phyloP scores from a whole-genome alignment of 2,329 filamentous ascomycete species.

The Thielaviopsis musarum region DNA sequence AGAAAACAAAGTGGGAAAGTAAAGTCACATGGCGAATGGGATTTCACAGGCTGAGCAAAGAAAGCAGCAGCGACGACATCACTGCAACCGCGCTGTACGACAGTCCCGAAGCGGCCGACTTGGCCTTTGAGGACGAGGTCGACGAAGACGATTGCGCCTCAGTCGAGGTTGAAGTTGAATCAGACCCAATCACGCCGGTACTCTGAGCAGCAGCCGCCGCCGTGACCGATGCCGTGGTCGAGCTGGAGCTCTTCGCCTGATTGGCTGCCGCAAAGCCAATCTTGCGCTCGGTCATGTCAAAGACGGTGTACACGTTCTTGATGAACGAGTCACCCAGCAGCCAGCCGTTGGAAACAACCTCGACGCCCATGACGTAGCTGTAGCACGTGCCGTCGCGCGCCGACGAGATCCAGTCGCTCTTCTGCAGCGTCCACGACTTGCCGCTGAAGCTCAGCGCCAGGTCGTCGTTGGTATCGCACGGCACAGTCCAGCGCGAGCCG shows the following conservation, averaged over 20 bases:
- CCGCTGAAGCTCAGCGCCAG: conserved; percentile 54
- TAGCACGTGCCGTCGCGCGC: conserved; percentile 33
- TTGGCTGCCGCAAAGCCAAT: conserved; percentile 29
- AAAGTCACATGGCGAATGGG: not conserved
- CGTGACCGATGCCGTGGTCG: not conserved
- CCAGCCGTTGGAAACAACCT: conserved; percentile 50
- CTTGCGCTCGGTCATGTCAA: conserved; percentile 53
- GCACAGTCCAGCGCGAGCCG: conserved; percentile 50
- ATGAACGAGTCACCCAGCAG: conserved; percentile 74
- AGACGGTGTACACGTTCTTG: conserved; percentile 79
- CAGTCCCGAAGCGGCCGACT: not conserved
- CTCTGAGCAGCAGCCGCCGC: not conserved
- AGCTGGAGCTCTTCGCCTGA: conserved; percentile 1
- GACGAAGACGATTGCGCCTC: not conserved
- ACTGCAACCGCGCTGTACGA: not conserved
- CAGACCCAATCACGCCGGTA: not conserved
- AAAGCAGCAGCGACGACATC: not conserved
- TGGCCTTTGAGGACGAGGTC: not conserved
- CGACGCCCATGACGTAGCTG: conserved; percentile 59
- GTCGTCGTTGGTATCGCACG: conserved; percentile 47
- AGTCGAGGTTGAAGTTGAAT: not conserved
- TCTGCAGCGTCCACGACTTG: conserved; percentile 46
- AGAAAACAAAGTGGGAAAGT: not conserved
- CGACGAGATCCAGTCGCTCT: conserved; percentile 52
- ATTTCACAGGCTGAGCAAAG: not conserved